Evolutionary conservation across 371 early-diverging fungal genomes (phyloP).

Genomic region (Mortierella sp.): DNA sequence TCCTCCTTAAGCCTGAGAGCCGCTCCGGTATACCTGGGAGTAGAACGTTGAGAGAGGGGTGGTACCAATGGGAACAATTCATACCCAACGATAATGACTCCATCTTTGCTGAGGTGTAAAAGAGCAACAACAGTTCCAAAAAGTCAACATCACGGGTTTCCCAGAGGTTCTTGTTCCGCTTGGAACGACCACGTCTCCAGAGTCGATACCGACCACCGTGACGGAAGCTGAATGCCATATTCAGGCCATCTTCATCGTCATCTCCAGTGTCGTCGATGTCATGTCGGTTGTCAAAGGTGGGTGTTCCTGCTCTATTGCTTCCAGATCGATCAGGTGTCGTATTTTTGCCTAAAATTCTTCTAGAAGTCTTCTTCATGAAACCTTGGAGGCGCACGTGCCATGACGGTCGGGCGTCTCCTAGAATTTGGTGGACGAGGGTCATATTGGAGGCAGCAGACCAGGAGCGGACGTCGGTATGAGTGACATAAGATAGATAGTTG

Average conservation of each 20-base stretch:
- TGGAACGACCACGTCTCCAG: conserved; percentile 22
- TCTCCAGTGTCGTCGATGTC: conserved; percentile 26
- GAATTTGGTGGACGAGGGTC: conserved; percentile 35
- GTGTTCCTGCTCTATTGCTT: not conserved
- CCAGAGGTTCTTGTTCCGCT: conserved; percentile 36
- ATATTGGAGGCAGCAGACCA: conserved; percentile 48
- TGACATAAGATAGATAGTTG: conserved; percentile 42
- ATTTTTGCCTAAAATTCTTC: conserved; percentile 17
- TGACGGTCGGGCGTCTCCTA: conserved; percentile 27
- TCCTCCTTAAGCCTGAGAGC: conserved; percentile 33
- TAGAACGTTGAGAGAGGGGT: conserved; percentile 39
- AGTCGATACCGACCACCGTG: conserved; percentile 14
- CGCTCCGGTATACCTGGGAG: conserved; percentile 32
- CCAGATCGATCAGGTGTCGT: not conserved
- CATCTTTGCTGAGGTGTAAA: conserved; percentile 34
- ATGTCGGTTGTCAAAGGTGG: conserved; percentile 6
- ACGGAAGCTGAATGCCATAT: conserved; percentile 8
- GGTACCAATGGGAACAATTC: conserved; percentile 39
- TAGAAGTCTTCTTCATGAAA: conserved; percentile 21
- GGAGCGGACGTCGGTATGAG: conserved; percentile 42
- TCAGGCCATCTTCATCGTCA: conserved; percentile 14
- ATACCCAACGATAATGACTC: conserved; percentile 36
- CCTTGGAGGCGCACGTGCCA: conserved; percentile 28
- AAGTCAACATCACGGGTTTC: conserved; percentile 27
- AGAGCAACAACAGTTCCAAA: conserved; percentile 32